A percentile compares a stretch with the other conserved stretches of the same genome.
These are phyloP conservation scores for Gliomastix tumulicola DNA, from an alignment of 2,329 filamentous ascomycete genomes.

Conservation along the genomic window DNA sequence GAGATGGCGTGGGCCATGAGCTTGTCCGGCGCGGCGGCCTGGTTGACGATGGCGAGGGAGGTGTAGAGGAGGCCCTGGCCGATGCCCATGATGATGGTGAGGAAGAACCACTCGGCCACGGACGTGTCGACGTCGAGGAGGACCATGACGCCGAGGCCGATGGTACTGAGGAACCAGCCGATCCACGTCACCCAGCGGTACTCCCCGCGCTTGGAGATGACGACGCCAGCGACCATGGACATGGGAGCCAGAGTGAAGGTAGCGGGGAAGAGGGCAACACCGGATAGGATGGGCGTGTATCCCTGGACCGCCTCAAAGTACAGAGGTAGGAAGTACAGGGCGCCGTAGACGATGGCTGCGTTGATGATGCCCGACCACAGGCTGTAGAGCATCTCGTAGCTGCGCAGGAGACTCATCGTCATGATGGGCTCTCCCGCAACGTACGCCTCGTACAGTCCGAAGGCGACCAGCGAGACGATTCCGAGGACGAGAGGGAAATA, in stretches of 20 bases:
- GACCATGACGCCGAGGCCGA: slow-evolving; percentile 32
- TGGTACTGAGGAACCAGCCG: slow-evolving; percentile 23
- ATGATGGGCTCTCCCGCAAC: slow-evolving; percentile 14
- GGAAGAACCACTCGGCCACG: slow-evolving; percentile 26
- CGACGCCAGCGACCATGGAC: slow-evolving; percentile 13
- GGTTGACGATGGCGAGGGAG: slow-evolving; percentile 25
- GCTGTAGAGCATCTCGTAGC: slow-evolving; percentile 12
- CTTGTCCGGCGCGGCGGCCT: slow-evolving; percentile 18
- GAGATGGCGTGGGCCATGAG: slow-evolving; percentile 27
- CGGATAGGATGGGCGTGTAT: slow-evolving; percentile 21
- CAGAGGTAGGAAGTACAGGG: slow-evolving; percentile 32
- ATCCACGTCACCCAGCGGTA: slow-evolving; percentile 24
- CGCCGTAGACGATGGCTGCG: slow-evolving; percentile 20
- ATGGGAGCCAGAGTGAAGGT: slow-evolving; percentile 19
- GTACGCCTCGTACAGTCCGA: slow-evolving; percentile 16
- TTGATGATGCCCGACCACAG: slow-evolving; percentile 14
- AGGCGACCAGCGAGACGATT: slow-evolving; percentile 20
- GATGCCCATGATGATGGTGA: slow-evolving; percentile 28
- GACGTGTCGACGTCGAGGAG: slow-evolving; percentile 23
- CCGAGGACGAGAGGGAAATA: slow-evolving; percentile 27
- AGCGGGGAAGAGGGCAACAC: slow-evolving; percentile 22
- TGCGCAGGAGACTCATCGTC: slow-evolving; percentile 11
- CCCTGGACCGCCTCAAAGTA: slow-evolving; percentile 36
- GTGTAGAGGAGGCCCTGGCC: slow-evolving; percentile 36
- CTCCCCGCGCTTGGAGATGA: slow-evolving; percentile 21